These are phyloP conservation scores for Aspergillus amoenus DNA, from an alignment of 2,329 filamentous ascomycete species.

Conservation along the genomic window DNA sequence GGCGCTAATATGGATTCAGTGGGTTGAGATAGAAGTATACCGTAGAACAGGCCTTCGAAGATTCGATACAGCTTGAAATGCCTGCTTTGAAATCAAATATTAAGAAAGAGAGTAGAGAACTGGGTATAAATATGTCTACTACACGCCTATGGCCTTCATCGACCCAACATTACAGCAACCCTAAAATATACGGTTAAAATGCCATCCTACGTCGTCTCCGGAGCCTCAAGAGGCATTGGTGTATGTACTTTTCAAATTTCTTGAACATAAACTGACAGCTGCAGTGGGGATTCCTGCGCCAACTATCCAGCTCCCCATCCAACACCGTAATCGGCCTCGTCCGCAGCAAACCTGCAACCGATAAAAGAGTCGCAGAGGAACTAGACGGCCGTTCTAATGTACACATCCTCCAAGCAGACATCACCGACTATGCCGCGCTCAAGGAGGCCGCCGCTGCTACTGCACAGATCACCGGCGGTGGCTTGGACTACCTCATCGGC, in stretches of 20 bases:
- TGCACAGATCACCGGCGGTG: conserved; percentile 18
- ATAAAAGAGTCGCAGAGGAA: conserved; percentile 46
- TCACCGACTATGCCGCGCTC: conserved; percentile 34
- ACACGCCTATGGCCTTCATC: background rate
- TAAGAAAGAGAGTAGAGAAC: background rate
- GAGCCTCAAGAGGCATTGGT: conserved; percentile 26
- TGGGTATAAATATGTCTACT: background rate
- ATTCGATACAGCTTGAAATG: too few relatives aligned
- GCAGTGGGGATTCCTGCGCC: conserved; percentile 53
- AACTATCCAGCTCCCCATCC: conserved; percentile 45
- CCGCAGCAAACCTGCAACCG: conserved; percentile 47
- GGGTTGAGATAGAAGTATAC: too few relatives aligned
- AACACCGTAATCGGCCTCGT: conserved; percentile 52
- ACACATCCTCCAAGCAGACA: conserved; percentile 48
- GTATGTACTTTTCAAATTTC: conserved; percentile 1
- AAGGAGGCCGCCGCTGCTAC: conserved; percentile 11
- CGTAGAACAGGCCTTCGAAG: too few relatives aligned
- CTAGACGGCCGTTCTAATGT: conserved; percentile 44
- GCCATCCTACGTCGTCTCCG: conserved; percentile 26
- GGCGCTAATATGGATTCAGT: background rate
- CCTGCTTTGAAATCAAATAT: background rate
- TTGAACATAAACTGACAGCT: background rate
- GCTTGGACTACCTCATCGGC: conserved; percentile 53
- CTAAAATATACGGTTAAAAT: background rate
- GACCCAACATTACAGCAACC: background rate